Evolutionary conservation across 2,329 filamentous ascomycete genomes (phyloP).

Genomic region (Penicillium sp.): DNA sequence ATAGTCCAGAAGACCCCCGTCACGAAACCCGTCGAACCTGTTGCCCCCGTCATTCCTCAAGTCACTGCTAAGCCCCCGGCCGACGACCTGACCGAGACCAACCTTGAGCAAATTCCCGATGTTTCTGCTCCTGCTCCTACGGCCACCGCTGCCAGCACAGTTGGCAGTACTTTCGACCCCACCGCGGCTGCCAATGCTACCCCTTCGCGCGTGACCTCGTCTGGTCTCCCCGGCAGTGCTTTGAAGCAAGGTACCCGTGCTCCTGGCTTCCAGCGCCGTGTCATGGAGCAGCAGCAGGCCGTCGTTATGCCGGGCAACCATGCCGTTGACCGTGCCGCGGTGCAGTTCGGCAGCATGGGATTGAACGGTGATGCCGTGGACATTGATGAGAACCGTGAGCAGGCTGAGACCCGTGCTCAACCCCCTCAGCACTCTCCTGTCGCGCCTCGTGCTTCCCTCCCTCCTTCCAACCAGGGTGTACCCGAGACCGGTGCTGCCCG

Average conservation of each 20-base stretch:
- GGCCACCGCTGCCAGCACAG: conserved; percentile 82
- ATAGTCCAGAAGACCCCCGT: conserved; percentile 31
- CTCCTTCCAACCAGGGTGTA: conserved; percentile 56
- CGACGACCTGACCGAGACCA: conserved; percentile 84
- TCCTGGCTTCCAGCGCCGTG: conserved; percentile 77
- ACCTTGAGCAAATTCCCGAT: conserved; percentile 87
- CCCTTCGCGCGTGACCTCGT: conserved; percentile 59
- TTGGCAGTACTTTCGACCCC: conserved; percentile 80
- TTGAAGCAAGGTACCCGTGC: conserved; percentile 71
- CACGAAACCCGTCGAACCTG: conserved; percentile 36
- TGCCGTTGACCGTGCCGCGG: conserved; percentile 85
- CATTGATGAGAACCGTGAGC: conserved; percentile 90
- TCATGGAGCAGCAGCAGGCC: conserved; percentile 93
- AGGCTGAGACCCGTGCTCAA: conserved; percentile 89
- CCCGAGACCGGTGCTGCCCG: conserved; percentile 50
- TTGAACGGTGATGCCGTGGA: conserved; percentile 71
- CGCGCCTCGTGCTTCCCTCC: conserved; percentile 79
- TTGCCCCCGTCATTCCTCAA: conserved; percentile 37
- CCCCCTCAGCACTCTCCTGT: conserved; percentile 91
- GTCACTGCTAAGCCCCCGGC: conserved; percentile 64
- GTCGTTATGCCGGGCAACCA: conserved; percentile 98
- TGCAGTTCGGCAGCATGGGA: conserved; percentile 95
- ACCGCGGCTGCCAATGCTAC: conserved; percentile 54
- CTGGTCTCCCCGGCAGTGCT: conserved; percentile 76
- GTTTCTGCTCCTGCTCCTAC: conserved; percentile 72